Base-by-base conservation (phyloP, 805 yeast genomes). In the Teunomyces atbi region DNA sequence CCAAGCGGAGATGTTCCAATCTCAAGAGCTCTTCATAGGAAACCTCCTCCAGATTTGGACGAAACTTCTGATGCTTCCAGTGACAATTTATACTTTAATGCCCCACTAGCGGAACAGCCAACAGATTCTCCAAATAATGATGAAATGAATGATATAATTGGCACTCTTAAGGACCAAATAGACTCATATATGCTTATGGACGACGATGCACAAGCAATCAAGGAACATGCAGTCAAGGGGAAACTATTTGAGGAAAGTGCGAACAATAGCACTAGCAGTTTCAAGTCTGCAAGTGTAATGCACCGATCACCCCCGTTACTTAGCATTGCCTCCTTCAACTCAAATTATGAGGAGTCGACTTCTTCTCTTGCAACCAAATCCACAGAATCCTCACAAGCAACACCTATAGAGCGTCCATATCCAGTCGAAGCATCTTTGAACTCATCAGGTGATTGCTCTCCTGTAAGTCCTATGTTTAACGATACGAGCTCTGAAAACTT, bases 121-220 rank as follows among this genome's bases (percentile, higher is more conserved):
- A 2, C 23, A 18, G 32, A 46, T 12, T 16, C 41, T 18, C 40
- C 39, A n/a, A 13, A 36, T 5, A 20, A 21, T 7, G 19, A 20
- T 3, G 27, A 50, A 13, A 40, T 58, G 39, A 46, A 50, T 30
- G 65, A 63, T 46, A 40, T 63, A 28, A 61, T 62, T 21, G 62
- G 51, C 6, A 47, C 58, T 16, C 44, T 63, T 20, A 64, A 61
- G 28, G 42, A 44, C 12, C 65, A 62, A 42, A 59, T 63, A 29
- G 62, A 53, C 41, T 53, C 51, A 30, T 52, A 59, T 39, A 40
- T 51, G 44, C 43, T 36, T 27, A n/a, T 45, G 5, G 52, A 47
- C 10, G 43, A 46, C 43, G 13, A 42, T 21, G 27, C 18, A 32
- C 29, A 44, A 40, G 26, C 26, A 23, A 8, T 23, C 8, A 11